Evolutionary conservation across 371 early-diverging fungal species (phyloP).

Genomic region (Conidiobolus incongruus): DNA sequence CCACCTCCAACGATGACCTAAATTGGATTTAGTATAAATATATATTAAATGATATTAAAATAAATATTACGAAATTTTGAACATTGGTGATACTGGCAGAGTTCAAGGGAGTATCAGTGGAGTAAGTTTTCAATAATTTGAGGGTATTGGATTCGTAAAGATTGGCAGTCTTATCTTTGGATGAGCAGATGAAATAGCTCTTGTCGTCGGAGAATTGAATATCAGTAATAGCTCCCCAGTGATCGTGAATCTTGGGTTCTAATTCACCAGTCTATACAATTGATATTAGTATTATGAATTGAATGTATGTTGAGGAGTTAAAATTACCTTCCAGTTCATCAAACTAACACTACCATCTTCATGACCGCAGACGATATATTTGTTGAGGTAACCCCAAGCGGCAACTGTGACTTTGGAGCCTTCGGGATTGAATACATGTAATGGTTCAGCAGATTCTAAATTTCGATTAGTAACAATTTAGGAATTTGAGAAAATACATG

Average conservation of each 20-base stretch:
- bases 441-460: conserved; percentile 50
- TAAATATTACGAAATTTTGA: conserved; percentile 44
- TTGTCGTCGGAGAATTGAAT: conserved; percentile 84
- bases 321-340: conserved; percentile 51
- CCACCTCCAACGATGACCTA: conserved; percentile 52
- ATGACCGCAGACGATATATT: conserved; percentile 77
- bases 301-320: no score
- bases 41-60: no score
- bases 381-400: conserved; percentile 77
- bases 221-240: conserved; percentile 66
- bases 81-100: conserved; percentile 80
- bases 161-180: conserved; percentile 87
- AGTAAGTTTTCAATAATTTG: conserved; percentile 59
- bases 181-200: conserved; percentile 90
- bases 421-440: conserved; percentile 31
- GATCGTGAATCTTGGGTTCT: conserved; percentile 36
- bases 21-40: no score
- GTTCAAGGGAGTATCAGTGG: conserved; percentile 90
- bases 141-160: conserved; percentile 73
- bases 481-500: no score
- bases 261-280: conserved; percentile 25
- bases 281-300: background rate
- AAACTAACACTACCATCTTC: conserved; percentile 76
- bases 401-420: conserved; percentile 79
- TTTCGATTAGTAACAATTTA: background rate